Conservation (phyloP, 2,329 filamentous ascomycete genomes). For the Talaromyces amestolkiae region DNA sequence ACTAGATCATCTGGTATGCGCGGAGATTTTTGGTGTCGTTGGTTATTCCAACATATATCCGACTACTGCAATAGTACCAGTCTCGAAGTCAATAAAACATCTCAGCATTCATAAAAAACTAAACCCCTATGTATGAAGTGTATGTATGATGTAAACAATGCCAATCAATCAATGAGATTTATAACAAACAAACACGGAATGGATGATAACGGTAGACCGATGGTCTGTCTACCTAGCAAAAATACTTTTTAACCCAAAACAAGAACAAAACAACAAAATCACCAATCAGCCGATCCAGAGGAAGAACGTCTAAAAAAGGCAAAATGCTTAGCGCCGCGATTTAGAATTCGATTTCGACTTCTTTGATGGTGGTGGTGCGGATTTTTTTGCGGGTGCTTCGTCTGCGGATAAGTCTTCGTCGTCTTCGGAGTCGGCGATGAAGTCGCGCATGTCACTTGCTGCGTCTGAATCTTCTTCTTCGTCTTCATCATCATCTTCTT, state of each 20-base stretch:
- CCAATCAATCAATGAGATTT: conserved; percentile 2
- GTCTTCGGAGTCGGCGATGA: conserved; percentile 49
- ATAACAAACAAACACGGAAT: not conserved
- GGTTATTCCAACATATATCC: too few species aligned
- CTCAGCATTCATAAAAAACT: not conserved
- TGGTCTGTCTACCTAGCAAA: not conserved
- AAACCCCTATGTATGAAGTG: conserved; percentile 10
- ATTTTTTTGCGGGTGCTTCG: conserved; percentile 24
- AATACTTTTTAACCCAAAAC: not conserved
- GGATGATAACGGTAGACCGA: not conserved
- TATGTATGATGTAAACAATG: conserved; percentile 15
- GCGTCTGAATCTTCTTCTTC: conserved; percentile 63
- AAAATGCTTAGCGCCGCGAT: conserved; percentile 11
- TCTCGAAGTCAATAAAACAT: not conserved
- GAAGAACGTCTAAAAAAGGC: not conserved
- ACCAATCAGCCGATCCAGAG: not conserved
- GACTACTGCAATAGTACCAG: not conserved
- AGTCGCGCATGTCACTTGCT: conserved; percentile 53
- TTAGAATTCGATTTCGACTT: conserved; percentile 36
- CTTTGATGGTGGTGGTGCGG: conserved; percentile 31
- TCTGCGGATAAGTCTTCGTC: conserved; percentile 40
- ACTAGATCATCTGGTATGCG: too few species aligned
- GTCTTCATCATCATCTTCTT: conserved; percentile 60
- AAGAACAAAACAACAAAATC: not conserved
- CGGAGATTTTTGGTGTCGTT: too few species aligned